These are phyloP conservation scores for Calonectria fujianensis DNA, from an alignment of 2,329 filamentous ascomycete genomes.

Conservation along the genomic window DNA sequence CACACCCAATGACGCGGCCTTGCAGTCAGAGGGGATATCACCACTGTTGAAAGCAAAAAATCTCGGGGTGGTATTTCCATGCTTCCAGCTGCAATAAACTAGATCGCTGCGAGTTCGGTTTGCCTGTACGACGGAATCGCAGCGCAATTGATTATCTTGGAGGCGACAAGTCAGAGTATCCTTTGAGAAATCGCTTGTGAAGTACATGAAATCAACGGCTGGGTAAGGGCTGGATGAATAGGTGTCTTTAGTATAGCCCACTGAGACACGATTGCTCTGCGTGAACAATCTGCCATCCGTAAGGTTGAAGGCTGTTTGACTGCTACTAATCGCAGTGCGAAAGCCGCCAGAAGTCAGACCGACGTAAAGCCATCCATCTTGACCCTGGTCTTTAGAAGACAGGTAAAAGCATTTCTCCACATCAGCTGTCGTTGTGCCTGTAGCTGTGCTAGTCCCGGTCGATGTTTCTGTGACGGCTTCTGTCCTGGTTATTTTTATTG, in stretches of 20 bases:
- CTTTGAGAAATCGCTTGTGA: not conserved
- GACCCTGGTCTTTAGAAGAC: not conserved
- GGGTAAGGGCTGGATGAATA: not conserved
- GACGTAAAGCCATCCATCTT: slow-evolving; percentile 8
- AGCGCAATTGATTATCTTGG: not conserved
- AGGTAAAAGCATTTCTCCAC: not conserved
- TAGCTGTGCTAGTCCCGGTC: not conserved
- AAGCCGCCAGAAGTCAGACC: slow-evolving; percentile 7
- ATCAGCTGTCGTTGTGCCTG: not conserved
- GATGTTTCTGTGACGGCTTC: too few relatives aligned
- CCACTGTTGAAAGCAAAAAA: slow-evolving; percentile 13
- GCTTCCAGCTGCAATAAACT: slow-evolving; percentile 8
- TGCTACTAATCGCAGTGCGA: not conserved
- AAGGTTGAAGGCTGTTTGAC: not conserved
- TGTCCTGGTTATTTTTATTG: not conserved
- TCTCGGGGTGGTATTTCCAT: not conserved
- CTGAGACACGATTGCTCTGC: not conserved
- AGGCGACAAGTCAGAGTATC: not conserved
- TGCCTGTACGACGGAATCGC: not conserved
- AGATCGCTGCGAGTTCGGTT: slow-evolving; percentile 13
- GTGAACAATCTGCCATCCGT: not conserved
- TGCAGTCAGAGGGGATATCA: not conserved
- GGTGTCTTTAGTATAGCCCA: not conserved
- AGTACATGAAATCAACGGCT: slow-evolving; percentile 6
- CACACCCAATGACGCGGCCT: not conserved